Evolutionary conservation across 192 early-diverging fungal genomes (phyloP).

Genomic region (Coemansia sp.): DNA sequence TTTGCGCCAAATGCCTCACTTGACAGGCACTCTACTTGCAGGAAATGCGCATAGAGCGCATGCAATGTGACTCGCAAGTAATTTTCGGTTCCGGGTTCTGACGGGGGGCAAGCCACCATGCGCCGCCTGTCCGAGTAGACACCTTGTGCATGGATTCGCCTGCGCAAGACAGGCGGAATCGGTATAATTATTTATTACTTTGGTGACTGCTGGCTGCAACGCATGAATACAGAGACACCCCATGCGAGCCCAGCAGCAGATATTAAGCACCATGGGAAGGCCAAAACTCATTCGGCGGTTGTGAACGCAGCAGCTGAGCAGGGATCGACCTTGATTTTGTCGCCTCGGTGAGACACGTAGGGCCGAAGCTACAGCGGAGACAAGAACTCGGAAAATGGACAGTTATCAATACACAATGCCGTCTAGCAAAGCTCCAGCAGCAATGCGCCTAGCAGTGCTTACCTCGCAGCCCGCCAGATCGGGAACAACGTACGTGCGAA

Average conservation of each 20-base stretch:
- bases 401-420: not conserved
- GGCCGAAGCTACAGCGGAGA: constrained; percentile 35
- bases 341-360: constrained; percentile 44
- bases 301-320: constrained; percentile 20
- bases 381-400: too few species aligned
- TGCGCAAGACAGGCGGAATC: not conserved
- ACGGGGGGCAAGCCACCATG: not conserved
- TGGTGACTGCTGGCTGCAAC: not conserved
- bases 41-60: not conserved
- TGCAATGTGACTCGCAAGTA: not conserved
- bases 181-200: not conserved
- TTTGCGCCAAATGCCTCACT: not conserved
- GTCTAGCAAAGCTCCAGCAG: not conserved
- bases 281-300: constrained; percentile 1
- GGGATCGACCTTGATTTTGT: constrained; percentile 41
- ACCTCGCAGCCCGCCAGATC: constrained; percentile 41
- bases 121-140: not conserved
- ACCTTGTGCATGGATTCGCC: not conserved
- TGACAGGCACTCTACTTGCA: not conserved
- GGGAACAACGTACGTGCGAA: constrained; percentile 54
- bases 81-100: constrained; percentile 5
- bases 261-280: not conserved
- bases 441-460: not conserved
- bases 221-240: not conserved
- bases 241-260: not conserved